Evolutionary conservation across 2,329 filamentous ascomycete species (phyloP).

Genomic region (Herpotrichia juniperi): DNA sequence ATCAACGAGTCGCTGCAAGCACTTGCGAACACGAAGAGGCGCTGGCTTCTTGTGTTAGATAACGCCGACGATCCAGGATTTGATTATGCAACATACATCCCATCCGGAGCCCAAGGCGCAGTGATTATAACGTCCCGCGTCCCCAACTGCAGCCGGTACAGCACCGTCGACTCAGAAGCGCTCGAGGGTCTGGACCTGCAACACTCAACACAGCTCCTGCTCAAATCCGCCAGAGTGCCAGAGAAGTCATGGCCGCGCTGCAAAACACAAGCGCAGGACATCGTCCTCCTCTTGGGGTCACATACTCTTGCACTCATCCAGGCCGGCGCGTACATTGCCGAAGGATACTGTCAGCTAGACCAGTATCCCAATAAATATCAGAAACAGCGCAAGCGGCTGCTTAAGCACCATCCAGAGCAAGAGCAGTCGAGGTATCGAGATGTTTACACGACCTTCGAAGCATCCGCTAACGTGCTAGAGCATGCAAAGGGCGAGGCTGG

Average conservation of each 20-base stretch:
- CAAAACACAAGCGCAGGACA: slow-evolving; percentile 10
- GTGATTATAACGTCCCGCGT: slow-evolving; percentile 27
- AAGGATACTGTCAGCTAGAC: slow-evolving; percentile 26
- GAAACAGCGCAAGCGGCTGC: slow-evolving; percentile 29
- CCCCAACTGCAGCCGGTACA: slow-evolving; percentile 15
- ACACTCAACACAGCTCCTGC: slow-evolving; percentile 17
- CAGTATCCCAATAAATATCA: slow-evolving; percentile 29
- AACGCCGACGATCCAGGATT: slow-evolving; percentile 28
- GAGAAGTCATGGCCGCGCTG: slow-evolving; percentile 3
- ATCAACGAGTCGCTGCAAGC: slow-evolving; percentile 18
- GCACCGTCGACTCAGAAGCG: slow-evolving; percentile 11
- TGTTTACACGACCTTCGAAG: slow-evolving; percentile 47
- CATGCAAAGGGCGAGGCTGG: slow-evolving; percentile 15
- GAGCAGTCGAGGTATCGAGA: slow-evolving; percentile 39
- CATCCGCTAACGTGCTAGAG: slow-evolving; percentile 32
- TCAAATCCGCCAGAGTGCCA: slow-evolving; percentile 18
- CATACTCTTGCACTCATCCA: slow-evolving; percentile 36
- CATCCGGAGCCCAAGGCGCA: slow-evolving; percentile 16
- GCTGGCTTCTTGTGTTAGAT: slow-evolving; percentile 29
- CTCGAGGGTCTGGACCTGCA: slow-evolving; percentile 18
- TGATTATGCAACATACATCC: slow-evolving; percentile 22
- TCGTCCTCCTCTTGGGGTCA: slow-evolving; percentile 16
- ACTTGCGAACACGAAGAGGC: slow-evolving; percentile 16
- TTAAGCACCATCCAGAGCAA: slow-evolving; percentile 31
- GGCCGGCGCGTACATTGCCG: slow-evolving; percentile 33